Conservation (phyloP, 192 early-diverging fungal species). For the Irineochytrium annulatum region DNA sequence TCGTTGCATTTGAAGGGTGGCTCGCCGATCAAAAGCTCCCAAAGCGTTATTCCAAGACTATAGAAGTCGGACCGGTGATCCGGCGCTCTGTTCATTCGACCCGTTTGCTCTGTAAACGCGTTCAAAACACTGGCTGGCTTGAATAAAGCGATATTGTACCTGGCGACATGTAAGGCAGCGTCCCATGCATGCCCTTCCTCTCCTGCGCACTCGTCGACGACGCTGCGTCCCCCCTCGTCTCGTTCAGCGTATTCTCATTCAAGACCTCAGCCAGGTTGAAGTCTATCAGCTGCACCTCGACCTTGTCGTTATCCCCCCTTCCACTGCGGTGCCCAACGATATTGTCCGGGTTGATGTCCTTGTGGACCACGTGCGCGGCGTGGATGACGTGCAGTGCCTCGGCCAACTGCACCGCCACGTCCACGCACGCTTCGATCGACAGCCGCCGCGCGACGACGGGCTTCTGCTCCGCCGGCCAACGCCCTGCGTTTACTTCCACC, state of each 20-base stretch:
- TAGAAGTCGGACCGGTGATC: slow-evolving; percentile 52
- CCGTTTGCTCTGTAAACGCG: slow-evolving; percentile 47
- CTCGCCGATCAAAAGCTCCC: slow-evolving; percentile 44
- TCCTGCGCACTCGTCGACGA: slow-evolving; percentile 10
- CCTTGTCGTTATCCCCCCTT: slow-evolving; percentile 11
- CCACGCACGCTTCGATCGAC: slow-evolving; percentile 29
- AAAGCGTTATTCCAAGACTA: slow-evolving; percentile 45
- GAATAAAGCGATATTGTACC: slow-evolving; percentile 22
- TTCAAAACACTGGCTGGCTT: slow-evolving; percentile 1
- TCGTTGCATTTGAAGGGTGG: slow-evolving; percentile 40
- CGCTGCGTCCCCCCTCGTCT: slow-evolving; percentile 5
- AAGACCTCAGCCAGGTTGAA: slow-evolving; percentile 35
- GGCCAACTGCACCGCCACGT: slow-evolving; percentile 38
- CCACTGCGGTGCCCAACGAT: slow-evolving; percentile 27
- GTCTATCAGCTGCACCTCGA: slow-evolving; percentile 41
- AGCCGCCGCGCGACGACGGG: slow-evolving; percentile 17
- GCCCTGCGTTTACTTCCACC: too few species aligned
- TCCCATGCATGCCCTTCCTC: slow-evolving; percentile 35
- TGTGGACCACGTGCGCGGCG: slow-evolving; percentile 39
- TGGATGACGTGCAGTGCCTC: slow-evolving; percentile 41
- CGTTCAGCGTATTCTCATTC: slow-evolving; percentile 6
- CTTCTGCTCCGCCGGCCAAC: not conserved
- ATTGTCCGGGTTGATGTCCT: slow-evolving; percentile 50
- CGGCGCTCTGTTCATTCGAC: slow-evolving; percentile 33
- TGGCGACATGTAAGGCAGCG: slow-evolving; percentile 46